Evolutionary conservation across 169 alveolate species (phyloP).

Genomic region (Plasmodium malariae): DNA sequence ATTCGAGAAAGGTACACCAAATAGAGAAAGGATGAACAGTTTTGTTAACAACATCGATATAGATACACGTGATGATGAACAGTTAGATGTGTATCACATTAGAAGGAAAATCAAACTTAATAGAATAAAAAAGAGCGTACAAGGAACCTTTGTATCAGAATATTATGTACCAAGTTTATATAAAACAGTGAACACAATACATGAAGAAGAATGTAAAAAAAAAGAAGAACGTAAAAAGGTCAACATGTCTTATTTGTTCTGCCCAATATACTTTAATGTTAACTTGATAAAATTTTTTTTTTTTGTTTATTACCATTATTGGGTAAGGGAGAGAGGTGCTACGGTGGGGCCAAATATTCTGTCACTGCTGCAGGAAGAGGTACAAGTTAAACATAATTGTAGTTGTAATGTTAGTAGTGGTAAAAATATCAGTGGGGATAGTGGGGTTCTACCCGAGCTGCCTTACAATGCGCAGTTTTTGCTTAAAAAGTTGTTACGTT

Average conservation of each 20-base stretch:
- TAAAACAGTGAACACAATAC: neutral
- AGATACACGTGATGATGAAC: too few relatives aligned
- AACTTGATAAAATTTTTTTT: slow-evolving; percentile 37
- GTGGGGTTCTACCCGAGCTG: neutral
- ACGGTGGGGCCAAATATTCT: neutral
- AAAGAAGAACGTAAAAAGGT: neutral
- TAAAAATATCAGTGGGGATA: neutral
- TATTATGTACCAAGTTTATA: too few relatives aligned
- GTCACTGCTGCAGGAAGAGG: too few relatives aligned
- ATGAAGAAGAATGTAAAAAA: neutral
- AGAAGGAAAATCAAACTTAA: too few relatives aligned
- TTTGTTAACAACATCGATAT: too few relatives aligned
- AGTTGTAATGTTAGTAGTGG: neutral
- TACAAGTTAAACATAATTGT: neutral
- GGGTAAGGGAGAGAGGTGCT: neutral
- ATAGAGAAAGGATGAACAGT: too few relatives aligned
- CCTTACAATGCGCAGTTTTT: slow-evolving; percentile 1
- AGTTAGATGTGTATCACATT: too few relatives aligned
- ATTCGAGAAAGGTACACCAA: too few relatives aligned
- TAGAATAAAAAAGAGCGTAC: too few relatives aligned
- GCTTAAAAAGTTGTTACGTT: neutral
- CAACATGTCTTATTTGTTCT: neutral
- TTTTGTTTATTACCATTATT: neutral
- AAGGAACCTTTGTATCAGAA: too few relatives aligned
- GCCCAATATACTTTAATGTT: slow-evolving; percentile 25